phyloP scores from a whole-genome alignment of 176 grass and related monocot genomes.

The Zea luxurians region DNA sequence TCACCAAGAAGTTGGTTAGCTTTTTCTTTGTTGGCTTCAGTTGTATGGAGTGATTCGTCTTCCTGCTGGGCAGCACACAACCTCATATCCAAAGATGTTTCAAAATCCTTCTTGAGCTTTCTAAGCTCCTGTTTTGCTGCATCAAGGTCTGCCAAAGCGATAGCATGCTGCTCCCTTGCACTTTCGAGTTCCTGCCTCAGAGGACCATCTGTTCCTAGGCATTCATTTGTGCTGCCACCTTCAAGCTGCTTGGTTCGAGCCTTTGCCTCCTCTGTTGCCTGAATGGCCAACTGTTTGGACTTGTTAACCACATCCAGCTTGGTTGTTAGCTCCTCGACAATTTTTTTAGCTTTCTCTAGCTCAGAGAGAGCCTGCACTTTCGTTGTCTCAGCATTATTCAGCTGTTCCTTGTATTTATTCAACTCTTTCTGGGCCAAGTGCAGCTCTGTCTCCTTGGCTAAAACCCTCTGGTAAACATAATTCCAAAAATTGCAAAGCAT shows the following conservation, averaged over 20 bases:
- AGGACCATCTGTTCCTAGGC: slow-evolving; percentile 57
- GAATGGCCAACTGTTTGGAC: slow-evolving; percentile 77
- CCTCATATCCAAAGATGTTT: slow-evolving; percentile 76
- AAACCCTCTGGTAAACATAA: slow-evolving; percentile 51
- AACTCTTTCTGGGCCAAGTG: slow-evolving; percentile 87
- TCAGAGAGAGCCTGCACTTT: slow-evolving; percentile 79
- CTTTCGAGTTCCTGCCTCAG: slow-evolving; percentile 78
- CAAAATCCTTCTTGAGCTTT: slow-evolving; percentile 91
- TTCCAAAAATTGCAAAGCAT: slow-evolving; percentile 25
- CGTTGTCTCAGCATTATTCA: slow-evolving; percentile 73
- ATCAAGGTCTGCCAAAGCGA: slow-evolving; percentile 85
- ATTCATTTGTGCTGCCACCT: slow-evolving; percentile 49
- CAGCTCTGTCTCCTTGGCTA: slow-evolving; percentile 87
- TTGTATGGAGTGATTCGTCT: slow-evolving; percentile 66
- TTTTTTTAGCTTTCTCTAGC: slow-evolving; percentile 80
- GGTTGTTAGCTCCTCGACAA: slow-evolving; percentile 67
- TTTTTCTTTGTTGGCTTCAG: slow-evolving; percentile 69
- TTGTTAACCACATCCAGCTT: slow-evolving; percentile 77
- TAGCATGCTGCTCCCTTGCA: slow-evolving; percentile 71
- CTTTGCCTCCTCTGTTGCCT: slow-evolving; percentile 77
- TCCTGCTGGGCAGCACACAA: slow-evolving; percentile 76
- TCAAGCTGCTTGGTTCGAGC: slow-evolving; percentile 68
- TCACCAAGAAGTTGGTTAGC: slow-evolving; percentile 66
- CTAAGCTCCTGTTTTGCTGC: slow-evolving; percentile 87
- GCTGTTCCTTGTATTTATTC: slow-evolving; percentile 92